Conservation (phyloP, 345 rosid species). For the Pseudoturritis turrita region DNA sequence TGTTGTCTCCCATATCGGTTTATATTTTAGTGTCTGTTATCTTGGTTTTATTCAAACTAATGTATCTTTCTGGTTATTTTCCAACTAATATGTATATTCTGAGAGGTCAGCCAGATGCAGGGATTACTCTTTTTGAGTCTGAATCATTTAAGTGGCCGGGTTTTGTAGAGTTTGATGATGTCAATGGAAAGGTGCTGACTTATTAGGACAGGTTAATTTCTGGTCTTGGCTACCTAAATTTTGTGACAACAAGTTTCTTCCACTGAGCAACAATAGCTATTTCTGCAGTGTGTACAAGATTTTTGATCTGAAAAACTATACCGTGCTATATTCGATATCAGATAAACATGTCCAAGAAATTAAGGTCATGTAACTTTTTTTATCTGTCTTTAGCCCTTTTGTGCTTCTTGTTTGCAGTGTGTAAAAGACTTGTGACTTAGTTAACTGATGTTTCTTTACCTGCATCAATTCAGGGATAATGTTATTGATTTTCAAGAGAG, state of each 20-base stretch:
- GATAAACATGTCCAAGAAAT: slow-evolving; percentile 90
- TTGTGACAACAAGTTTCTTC: too few species aligned
- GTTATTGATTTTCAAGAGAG: slow-evolving; percentile 75
- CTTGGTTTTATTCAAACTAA: background rate
- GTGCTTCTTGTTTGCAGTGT: slow-evolving; percentile 22
- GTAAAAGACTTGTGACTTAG: slow-evolving; percentile 14
- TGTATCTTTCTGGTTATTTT: background rate
- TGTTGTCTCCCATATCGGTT: slow-evolving; percentile 8
- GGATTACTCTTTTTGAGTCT: slow-evolving; percentile 91
- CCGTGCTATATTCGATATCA: slow-evolving; percentile 85
- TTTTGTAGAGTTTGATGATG: too few species aligned
- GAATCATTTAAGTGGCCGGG: too few species aligned
- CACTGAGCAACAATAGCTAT: too few species aligned
- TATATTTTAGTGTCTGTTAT: background rate
- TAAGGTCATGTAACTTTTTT: slow-evolving; percentile 69
- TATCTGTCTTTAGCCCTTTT: background rate
- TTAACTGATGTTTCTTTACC: background rate
- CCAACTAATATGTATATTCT: slow-evolving; percentile 64
- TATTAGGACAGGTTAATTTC: too few species aligned
- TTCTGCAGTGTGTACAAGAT: slow-evolving; percentile 99
- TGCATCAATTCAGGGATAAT: slow-evolving; percentile 81
- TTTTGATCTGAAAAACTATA: slow-evolving; percentile 88
- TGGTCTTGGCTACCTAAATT: too few species aligned
- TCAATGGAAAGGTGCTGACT: too few species aligned
- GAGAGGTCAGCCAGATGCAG: slow-evolving; percentile 92